Percentiles rank a stretch among this genome's conserved stretches.
These are phyloP conservation scores for Solanum clarkiae DNA, from an alignment of 257 asterid species.

Conservation along the genomic window DNA sequence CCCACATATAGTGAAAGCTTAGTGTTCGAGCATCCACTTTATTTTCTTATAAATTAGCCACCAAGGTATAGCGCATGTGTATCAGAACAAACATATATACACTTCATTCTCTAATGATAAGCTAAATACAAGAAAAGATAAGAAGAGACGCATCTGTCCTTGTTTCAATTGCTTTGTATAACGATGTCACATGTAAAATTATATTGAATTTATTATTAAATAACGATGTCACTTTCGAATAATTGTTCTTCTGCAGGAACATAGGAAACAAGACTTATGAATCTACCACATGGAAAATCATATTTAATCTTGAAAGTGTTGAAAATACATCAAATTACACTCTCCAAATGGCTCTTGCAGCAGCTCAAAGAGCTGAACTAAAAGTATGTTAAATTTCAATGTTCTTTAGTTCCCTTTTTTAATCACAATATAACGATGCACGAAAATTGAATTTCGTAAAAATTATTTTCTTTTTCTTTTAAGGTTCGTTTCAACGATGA, in stretches of 20 bases:
- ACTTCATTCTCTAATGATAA: neutral
- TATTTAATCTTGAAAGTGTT: constrained; percentile 21
- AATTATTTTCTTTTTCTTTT: neutral
- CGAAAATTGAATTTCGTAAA: neutral
- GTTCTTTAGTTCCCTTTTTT: no score
- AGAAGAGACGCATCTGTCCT: no score
- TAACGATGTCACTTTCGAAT: neutral
- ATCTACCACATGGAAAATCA: constrained; percentile 54
- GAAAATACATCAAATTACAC: constrained; percentile 30
- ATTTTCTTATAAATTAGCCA: no score
- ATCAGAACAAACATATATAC: neutral
- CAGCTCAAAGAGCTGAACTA: constrained; percentile 36
- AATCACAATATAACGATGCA: neutral
- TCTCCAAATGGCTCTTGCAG: constrained; percentile 64
- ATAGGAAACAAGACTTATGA: constrained; percentile 5
- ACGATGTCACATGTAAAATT: neutral
- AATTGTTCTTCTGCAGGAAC: constrained; percentile 14
- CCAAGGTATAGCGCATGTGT: neutral
- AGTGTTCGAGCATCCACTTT: neutral
- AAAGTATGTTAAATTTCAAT: constrained; percentile 22
- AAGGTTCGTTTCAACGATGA: constrained; percentile 40
- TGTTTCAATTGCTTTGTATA: no score
- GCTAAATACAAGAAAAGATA: no score
- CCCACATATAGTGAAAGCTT: neutral
- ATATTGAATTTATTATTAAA: no score